These are phyloP conservation scores for Yamagishiella unicocca DNA, from an alignment of 139 green algal species.

Conservation along the genomic window DNA sequence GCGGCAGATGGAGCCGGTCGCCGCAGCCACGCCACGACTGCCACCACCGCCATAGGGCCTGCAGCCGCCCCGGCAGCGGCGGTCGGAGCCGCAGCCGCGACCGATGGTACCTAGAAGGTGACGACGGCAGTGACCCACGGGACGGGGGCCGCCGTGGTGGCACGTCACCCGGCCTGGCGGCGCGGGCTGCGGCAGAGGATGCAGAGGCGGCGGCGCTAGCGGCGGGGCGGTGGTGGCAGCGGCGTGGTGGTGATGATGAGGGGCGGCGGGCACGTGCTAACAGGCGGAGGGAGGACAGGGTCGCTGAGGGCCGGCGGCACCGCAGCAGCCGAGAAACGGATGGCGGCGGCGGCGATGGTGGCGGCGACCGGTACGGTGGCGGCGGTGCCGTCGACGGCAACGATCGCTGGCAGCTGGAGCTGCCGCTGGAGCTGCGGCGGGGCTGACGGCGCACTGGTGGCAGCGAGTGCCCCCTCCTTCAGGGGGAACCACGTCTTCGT, in stretches of 20 bases:
- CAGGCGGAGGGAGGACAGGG: no score
- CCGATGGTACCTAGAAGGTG: no score
- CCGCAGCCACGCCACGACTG: no score
- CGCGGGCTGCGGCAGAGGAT: no score
- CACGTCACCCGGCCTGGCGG: no score
- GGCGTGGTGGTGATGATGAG: not conserved
- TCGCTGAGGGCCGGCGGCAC: not conserved
- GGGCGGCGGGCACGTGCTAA: not conserved
- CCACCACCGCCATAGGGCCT: not conserved
- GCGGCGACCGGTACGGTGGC: not conserved
- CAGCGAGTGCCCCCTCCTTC: no score
- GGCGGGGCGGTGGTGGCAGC: no score
- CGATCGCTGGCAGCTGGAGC: slow-evolving; percentile 6
- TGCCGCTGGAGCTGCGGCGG: slow-evolving; percentile 4
- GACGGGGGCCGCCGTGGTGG: no score
- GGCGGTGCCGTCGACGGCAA: not conserved
- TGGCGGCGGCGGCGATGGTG: not conserved
- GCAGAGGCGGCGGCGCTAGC: not conserved
- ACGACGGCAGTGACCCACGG: no score
- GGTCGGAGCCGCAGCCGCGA: not conserved
- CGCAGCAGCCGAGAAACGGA: not conserved
- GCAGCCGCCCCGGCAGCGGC: not conserved
- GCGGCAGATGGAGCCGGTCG: not conserved
- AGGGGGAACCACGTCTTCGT: no score
- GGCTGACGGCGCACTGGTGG: not conserved